Evolutionary conservation across 345 rosid species (phyloP), one percentile per base, ranked within the genome.

Genomic region (Linum trigynum): DNA sequence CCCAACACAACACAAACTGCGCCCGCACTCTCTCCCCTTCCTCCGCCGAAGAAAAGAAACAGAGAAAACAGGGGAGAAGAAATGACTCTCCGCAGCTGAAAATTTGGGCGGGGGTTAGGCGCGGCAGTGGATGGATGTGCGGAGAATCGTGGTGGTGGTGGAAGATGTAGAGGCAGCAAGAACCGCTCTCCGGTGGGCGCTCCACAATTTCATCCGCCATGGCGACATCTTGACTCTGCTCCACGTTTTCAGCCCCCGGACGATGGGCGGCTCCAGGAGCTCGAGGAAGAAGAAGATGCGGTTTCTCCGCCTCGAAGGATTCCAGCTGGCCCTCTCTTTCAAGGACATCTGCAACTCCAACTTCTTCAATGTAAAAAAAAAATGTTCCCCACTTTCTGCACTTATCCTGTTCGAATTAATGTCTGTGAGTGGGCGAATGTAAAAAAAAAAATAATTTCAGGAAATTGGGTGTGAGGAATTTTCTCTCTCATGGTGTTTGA

Each of bases 151-250:
- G 69, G 86, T 85, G 42, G 72, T 85, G 4, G 86, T 85, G 0
- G 89, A 85, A 59, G 89, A 82, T 32, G 79, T 67, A 61, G 85
- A 82, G 38, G 81, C 69, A 1, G 75, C 85, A 55, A 80, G 83
- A 75, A 72, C 77, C 40, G 86, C 89, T 4, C 78, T 85, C 3
- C 69, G 63, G 67, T 85, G 89, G 89, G 79, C 86, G 51, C 89
- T 85, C 5, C 82, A 76, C 60, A 85, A 85, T 51, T 67, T 80
- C 5, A 66, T 82, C 60, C 85, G 86, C 43, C 78, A 63, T 12
- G 85, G 85, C 35, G 89, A 82, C 67, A 48, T 79, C 66, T 65
- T 85, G 14, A 78, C 82, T 39, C 89, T 85, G 64, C 86, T 85
- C 55, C 86, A 82, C 53, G 85, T 85, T 6, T 82, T 77, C 80